phyloP scores from a whole-genome alignment of 345 rosid genomes.

The Luvunga scandens region DNA sequence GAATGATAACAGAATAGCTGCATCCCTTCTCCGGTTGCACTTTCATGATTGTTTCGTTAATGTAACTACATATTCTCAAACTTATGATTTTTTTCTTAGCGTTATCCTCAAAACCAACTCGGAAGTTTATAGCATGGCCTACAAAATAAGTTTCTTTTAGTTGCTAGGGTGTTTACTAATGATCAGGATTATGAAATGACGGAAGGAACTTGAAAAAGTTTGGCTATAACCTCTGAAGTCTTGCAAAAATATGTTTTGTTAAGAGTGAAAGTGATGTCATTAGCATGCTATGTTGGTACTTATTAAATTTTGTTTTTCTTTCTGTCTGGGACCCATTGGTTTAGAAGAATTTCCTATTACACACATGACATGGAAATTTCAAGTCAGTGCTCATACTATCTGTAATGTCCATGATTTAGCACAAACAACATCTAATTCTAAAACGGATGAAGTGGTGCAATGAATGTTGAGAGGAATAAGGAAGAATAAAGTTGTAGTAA shows the following conservation, averaged over 20 bases:
- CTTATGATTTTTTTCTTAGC: background rate
- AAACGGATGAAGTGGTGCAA: background rate
- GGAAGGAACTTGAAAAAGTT: background rate
- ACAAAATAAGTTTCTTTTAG: background rate
- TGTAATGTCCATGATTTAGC: background rate
- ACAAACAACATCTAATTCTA: too few species aligned
- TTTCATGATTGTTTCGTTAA: conserved; percentile 87
- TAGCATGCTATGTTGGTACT: background rate
- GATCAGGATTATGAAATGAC: background rate
- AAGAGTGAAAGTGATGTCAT: background rate
- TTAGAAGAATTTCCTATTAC: too few species aligned
- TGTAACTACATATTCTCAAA: conserved; percentile 30
- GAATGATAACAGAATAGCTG: conserved; percentile 72
- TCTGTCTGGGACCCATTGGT: background rate
- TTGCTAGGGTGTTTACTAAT: background rate
- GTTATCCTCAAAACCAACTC: background rate
- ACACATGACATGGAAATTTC: background rate
- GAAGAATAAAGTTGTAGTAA: background rate
- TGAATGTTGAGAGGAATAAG: background rate
- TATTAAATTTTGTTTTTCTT: too few species aligned
- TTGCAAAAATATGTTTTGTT: background rate
- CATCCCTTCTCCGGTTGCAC: conserved; percentile 84
- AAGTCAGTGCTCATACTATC: background rate
- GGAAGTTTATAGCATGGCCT: background rate
- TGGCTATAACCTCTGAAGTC: background rate